Evolutionary conservation across 2,329 filamentous ascomycete species (phyloP).

Genomic region (Hirsutella rhossiliensis): DNA sequence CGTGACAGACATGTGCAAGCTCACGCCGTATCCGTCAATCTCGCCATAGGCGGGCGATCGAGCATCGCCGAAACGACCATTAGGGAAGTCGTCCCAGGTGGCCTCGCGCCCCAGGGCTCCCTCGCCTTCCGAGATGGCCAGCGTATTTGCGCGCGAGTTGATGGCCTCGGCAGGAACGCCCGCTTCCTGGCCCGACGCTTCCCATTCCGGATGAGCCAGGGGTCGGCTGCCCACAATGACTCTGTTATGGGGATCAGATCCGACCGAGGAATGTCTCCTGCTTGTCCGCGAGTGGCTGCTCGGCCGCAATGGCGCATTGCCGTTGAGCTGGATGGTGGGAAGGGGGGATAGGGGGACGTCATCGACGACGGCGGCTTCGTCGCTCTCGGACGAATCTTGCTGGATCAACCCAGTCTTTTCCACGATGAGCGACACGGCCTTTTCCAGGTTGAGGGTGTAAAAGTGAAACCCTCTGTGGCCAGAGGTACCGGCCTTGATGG

Average conservation of each 20-base stretch:
- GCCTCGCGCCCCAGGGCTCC: conserved; percentile 83
- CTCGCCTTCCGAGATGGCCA: conserved; percentile 90
- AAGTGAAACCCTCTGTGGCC: conserved; percentile 82
- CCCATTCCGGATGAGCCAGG: conserved; percentile 49
- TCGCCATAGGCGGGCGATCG: conserved; percentile 89
- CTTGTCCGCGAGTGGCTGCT: conserved; percentile 24
- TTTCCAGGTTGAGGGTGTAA: conserved; percentile 93
- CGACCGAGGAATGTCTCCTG: conserved; percentile 64
- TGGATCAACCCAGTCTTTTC: conserved; percentile 80
- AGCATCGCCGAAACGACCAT: conserved; percentile 89
- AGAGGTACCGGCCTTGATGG: conserved; percentile 41
- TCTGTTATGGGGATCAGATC: conserved; percentile 76
- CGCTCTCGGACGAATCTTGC: conserved; percentile 34
- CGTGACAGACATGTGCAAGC: conserved; percentile 76
- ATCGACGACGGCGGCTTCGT: conserved; percentile 37
- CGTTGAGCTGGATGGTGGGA: conserved; percentile 34
- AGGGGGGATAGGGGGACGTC: conserved; percentile 18
- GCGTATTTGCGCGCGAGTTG: conserved; percentile 70
- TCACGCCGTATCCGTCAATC: conserved; percentile 97
- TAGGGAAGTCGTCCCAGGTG: conserved; percentile 97
- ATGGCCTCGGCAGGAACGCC: conserved; percentile 61
- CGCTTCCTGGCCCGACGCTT: conserved; percentile 66
- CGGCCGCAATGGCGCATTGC: conserved; percentile 20
- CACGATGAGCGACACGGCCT: conserved; percentile 86
- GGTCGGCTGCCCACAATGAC: conserved; percentile 63